These are phyloP conservation scores for Metarhizium robertsii DNA, from an alignment of 2,329 filamentous ascomycete genomes.

Conservation along the genomic window DNA sequence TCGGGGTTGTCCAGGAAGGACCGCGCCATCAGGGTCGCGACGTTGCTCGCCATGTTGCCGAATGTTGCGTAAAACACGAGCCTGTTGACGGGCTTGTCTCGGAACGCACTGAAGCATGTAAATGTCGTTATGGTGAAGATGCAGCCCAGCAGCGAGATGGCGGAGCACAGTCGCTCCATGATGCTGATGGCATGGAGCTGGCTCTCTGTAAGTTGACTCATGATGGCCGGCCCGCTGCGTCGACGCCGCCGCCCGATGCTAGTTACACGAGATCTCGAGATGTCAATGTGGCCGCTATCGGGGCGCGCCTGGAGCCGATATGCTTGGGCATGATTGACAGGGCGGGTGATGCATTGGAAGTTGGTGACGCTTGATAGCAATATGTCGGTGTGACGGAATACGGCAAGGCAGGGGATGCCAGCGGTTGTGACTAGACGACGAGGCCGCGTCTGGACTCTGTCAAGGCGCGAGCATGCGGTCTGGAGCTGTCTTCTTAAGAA, in stretches of 20 bases:
- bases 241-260: neutral
- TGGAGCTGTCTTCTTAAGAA: neutral
- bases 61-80: neutral
- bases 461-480: neutral
- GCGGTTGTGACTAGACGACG: neutral
- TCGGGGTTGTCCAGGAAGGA: slow-evolving; percentile 37
- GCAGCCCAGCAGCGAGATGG: slow-evolving; percentile 61
- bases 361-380: too few species aligned
- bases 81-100: neutral
- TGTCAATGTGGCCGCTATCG: neutral
- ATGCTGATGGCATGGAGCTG: slow-evolving; percentile 46
- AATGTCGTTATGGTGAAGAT: slow-evolving; percentile 66
- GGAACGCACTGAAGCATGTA: neutral
- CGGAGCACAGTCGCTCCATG: slow-evolving; percentile 61
- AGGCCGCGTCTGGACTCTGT: too few species aligned
- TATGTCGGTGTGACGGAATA: neutral
- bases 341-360: too few species aligned
- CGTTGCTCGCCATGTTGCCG: neutral
- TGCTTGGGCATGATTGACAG: neutral
- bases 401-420: neutral
- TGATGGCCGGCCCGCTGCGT: neutral
- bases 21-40: slow-evolving; percentile 56
- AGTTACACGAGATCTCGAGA: neutral
- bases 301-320: neutral
- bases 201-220: slow-evolving; percentile 10